phyloP scores from a whole-genome alignment of 2,329 filamentous ascomycete species.

The Sclerotinia subarctica region DNA sequence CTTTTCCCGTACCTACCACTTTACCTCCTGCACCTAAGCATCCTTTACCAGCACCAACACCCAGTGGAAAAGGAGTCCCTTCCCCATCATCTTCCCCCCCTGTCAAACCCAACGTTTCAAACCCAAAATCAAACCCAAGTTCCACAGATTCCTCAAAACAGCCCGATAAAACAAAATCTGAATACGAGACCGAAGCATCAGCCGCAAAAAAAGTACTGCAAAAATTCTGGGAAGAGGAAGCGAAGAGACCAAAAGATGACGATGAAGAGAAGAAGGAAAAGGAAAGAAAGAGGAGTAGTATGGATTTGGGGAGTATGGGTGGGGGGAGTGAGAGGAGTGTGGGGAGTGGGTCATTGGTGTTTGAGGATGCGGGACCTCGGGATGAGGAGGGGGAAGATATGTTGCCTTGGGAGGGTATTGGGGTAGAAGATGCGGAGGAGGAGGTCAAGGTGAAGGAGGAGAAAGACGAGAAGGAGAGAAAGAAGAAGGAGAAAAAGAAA shows the following conservation, averaged over 20 bases:
- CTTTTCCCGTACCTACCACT: too few relatives aligned
- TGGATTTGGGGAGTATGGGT: background rate
- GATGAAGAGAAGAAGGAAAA: background rate
- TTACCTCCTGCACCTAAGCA: too few relatives aligned
- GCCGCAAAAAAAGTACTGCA: too few relatives aligned
- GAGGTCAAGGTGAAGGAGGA: background rate
- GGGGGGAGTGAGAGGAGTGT: background rate
- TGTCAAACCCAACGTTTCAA: background rate
- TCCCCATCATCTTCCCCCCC: background rate
- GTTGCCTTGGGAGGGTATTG: too few relatives aligned
- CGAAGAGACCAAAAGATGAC: background rate
- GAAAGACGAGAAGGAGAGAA: background rate
- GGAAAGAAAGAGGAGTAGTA: background rate
- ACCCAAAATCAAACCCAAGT: too few relatives aligned
- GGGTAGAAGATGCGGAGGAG: background rate
- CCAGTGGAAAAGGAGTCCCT: too few relatives aligned
- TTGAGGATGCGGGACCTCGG: background rate
- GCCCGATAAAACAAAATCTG: too few relatives aligned
- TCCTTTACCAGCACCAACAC: background rate
- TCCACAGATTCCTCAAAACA: background rate
- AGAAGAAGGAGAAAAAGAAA: background rate
- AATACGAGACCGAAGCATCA: too few relatives aligned
- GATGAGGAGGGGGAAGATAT: background rate
- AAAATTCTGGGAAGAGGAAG: background rate
- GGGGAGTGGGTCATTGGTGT: background rate